These are phyloP conservation scores for Fusarium kyushuense DNA, from an alignment of 2,329 filamentous ascomycete genomes.

Conservation along the genomic window DNA sequence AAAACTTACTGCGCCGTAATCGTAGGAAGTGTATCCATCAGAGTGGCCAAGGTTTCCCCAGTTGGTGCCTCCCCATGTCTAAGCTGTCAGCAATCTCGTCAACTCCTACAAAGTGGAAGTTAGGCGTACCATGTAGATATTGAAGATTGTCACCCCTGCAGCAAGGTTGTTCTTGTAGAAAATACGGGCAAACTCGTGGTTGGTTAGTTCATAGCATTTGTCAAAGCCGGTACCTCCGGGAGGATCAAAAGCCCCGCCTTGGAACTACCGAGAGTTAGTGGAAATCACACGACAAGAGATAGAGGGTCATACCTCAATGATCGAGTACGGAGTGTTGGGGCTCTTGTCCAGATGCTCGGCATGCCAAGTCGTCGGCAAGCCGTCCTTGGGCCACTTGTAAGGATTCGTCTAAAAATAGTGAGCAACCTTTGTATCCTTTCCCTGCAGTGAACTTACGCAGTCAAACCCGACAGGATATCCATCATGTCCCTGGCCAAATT, in stretches of 20 bases:
- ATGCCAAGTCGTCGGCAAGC: constrained; percentile 61
- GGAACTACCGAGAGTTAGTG: constrained; percentile 60
- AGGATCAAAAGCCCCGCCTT: constrained; percentile 78
- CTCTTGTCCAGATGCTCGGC: constrained; percentile 69
- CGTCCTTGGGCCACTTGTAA: constrained; percentile 48
- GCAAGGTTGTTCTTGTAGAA: constrained; percentile 83
- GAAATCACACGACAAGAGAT: rapidly evolving
- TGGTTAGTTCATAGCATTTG: constrained; percentile 73
- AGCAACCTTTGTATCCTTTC: neutral
- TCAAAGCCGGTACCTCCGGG: constrained; percentile 80
- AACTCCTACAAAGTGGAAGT: rapidly evolving
- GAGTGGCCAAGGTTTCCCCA: constrained; percentile 84
- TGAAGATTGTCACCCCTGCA: constrained; percentile 75
- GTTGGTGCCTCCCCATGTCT: constrained; percentile 82
- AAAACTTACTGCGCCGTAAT: constrained; percentile 60
- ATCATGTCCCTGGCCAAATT: constrained; percentile 64
- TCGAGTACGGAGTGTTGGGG: constrained; percentile 72
- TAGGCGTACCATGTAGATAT: constrained; percentile 75
- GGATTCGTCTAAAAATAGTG: constrained; percentile 59
- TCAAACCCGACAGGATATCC: constrained; percentile 71
- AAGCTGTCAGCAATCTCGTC: neutral
- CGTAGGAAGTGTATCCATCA: constrained; percentile 71
- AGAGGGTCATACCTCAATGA: constrained; percentile 54
- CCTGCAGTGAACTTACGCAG: constrained; percentile 53
- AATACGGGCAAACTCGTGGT: constrained; percentile 80